Conservation (phyloP, 2,329 filamentous ascomycete genomes). For the Aspergillus tubingensis region DNA sequence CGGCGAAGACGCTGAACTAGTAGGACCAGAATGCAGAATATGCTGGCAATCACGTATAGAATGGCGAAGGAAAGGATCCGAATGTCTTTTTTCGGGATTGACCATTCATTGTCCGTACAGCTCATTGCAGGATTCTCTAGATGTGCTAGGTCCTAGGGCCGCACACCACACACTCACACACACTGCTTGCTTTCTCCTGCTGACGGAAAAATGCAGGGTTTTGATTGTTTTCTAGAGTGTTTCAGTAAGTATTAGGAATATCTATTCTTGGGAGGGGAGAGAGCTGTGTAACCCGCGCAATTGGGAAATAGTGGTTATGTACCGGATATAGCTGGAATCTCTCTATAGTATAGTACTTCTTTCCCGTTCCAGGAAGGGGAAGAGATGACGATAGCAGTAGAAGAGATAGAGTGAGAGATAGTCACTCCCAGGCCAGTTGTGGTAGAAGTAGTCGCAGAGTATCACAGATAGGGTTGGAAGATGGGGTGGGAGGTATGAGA, state of each 20-base stretch:
- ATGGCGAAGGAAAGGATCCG: conserved; percentile 17
- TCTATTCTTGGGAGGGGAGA: background rate
- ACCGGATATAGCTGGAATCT: background rate
- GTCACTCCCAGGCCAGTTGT: background rate
- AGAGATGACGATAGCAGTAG: background rate
- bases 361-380: background rate
- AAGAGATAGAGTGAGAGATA: no score
- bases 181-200: background rate
- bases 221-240: background rate
- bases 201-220: background rate
- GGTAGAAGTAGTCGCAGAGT: background rate
- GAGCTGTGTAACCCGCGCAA: background rate
- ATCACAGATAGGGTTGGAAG: no score
- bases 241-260: conserved; percentile 1
- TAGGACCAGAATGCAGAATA: conserved; percentile 20
- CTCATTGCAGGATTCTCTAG: conserved; percentile 16
- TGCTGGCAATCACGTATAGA: conserved; percentile 18
- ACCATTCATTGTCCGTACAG: conserved; percentile 14
- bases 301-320: background rate
- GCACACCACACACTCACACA: background rate
- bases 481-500: background rate
- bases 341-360: background rate
- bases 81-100: conserved; percentile 11
- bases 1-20: conserved; percentile 23
- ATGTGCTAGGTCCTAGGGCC: background rate